Conservation (phyloP, 2,329 filamentous ascomycete species). For the Fusarium humuli region DNA sequence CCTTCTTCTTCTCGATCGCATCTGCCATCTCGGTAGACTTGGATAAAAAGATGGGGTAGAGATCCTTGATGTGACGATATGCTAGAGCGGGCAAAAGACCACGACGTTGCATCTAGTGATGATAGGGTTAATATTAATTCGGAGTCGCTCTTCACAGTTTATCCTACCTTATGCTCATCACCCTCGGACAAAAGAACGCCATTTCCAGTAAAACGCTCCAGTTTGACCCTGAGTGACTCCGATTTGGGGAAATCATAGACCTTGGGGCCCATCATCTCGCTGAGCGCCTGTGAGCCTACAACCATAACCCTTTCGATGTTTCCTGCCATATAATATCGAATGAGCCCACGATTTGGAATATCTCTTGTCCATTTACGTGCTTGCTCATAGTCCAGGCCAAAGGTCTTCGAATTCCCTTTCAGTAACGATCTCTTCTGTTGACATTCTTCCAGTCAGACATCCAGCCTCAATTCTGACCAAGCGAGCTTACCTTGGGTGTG, state of each 20-base stretch:
- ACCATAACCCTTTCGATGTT: background rate
- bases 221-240: background rate
- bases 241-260: background rate
- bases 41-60: background rate
- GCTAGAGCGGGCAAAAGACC: background rate
- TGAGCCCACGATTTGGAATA: background rate
- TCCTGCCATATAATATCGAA: background rate
- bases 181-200: background rate
- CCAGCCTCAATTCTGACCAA: background rate
- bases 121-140: too few relatives aligned
- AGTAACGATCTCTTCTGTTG: background rate
- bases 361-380: background rate
- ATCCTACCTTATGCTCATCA: background rate
- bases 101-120: background rate
- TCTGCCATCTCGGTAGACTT: background rate
- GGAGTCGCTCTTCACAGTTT: fast-evolving
- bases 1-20: background rate
- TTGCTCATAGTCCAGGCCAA: background rate
- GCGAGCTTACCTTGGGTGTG: background rate
- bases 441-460: background rate
- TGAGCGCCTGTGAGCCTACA: background rate
- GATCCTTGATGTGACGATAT: background rate
- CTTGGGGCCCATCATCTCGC: background rate
- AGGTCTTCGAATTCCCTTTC: background rate
- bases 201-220: background rate